Conservation (phyloP, 1,139 yeast species). For the Suhomyces taliae region DNA sequence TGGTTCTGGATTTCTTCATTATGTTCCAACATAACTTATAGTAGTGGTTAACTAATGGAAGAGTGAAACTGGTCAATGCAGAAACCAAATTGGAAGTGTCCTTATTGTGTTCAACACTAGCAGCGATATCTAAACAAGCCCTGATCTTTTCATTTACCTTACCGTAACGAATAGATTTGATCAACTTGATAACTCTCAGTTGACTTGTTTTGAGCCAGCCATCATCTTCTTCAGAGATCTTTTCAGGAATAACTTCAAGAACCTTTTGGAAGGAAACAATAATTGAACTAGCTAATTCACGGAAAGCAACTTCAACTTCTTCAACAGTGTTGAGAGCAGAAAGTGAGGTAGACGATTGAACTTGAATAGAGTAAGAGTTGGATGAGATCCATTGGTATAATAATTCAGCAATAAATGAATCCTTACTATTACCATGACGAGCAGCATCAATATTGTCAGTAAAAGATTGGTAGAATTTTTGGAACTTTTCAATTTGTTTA, state of each 20-base stretch:
- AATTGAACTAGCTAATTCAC: slow-evolving; percentile 59
- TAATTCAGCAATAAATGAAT: slow-evolving; percentile 49
- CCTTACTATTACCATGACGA: slow-evolving; percentile 25
- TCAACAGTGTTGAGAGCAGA: slow-evolving; percentile 24
- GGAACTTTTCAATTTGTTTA: slow-evolving; percentile 23
- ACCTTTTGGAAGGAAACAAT: slow-evolving; percentile 67
- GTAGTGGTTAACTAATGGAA: slow-evolving; percentile 61
- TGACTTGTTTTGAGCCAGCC: slow-evolving; percentile 63
- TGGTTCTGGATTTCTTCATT: slow-evolving; percentile 40
- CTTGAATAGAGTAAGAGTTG: not conserved
- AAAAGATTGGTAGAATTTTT: slow-evolving; percentile 19
- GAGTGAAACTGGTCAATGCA: slow-evolving; percentile 52
- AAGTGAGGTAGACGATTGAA: slow-evolving; percentile 25
- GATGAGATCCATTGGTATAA: slow-evolving; percentile 36
- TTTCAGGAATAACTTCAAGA: slow-evolving; percentile 32
- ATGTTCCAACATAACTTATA: slow-evolving; percentile 42
- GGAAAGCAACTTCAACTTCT: slow-evolving; percentile 47
- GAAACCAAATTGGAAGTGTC: slow-evolving; percentile 37
- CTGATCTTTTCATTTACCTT: slow-evolving; percentile 27
- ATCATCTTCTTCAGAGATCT: slow-evolving; percentile 52
- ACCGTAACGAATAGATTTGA: slow-evolving; percentile 37
- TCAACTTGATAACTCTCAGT: slow-evolving; percentile 37
- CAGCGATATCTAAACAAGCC: slow-evolving; percentile 18
- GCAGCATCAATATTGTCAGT: slow-evolving; percentile 23
- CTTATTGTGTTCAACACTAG: slow-evolving; percentile 33